Conservation (phyloP, 345 rosid genomes). For the Combretum micranthum region DNA sequence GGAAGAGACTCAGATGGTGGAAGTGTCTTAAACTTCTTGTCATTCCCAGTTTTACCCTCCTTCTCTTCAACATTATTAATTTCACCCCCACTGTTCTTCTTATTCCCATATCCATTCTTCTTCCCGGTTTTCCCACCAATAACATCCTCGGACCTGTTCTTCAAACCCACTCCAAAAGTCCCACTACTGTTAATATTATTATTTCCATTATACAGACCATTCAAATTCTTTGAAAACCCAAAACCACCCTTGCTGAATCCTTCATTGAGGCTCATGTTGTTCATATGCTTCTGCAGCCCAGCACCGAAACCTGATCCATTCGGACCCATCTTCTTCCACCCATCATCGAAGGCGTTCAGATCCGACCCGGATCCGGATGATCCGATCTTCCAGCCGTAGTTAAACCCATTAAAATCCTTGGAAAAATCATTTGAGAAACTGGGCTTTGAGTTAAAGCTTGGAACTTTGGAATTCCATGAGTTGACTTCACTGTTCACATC, state of each 20-base stretch:
- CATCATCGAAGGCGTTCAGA: conserved; percentile 37
- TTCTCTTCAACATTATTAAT: conserved; percentile 23
- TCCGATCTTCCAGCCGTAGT: conserved; percentile 23
- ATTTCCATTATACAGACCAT: conserved; percentile 13
- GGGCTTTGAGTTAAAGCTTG: conserved; percentile 5
- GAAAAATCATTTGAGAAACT: background rate
- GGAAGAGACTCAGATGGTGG: conserved; percentile 31
- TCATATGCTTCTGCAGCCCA: conserved; percentile 29
- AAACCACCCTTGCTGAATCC: conserved; percentile 73
- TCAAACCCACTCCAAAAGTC: conserved; percentile 25
- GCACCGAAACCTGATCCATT: conserved; percentile 11
- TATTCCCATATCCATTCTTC: conserved; percentile 39
- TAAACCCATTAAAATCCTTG: conserved; percentile 18
- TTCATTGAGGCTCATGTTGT: conserved; percentile 37
- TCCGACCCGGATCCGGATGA: conserved; percentile 22
- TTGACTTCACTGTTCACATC: conserved; percentile 29
- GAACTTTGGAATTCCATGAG: conserved; percentile 3
- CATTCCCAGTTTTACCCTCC: conserved; percentile 15
- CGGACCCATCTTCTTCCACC: conserved; percentile 29
- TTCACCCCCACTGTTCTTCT: conserved; percentile 18
- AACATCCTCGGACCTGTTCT: conserved; percentile 48
- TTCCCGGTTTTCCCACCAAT: conserved; percentile 39
- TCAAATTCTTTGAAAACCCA: conserved; percentile 27
- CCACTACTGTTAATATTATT: conserved; percentile 27
- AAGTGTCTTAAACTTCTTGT: conserved; percentile 30